Evolutionary conservation across 805 yeast genomes (phyloP), one percentile per base, ranked within the genome.

Genomic region (Ogataea naganishii): DNA sequence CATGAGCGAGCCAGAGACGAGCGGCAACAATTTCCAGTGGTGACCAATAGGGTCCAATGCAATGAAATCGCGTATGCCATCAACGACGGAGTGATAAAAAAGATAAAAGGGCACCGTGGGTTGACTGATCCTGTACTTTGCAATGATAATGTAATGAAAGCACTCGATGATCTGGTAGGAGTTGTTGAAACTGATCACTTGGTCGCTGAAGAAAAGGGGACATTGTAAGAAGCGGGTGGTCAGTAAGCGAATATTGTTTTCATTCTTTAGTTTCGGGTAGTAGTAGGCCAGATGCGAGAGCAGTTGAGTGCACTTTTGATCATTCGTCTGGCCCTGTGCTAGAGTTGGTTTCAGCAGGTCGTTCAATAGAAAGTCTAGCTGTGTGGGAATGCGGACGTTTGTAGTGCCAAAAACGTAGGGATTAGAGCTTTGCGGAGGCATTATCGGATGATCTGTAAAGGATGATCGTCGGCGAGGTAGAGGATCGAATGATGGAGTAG

Each of bases 211-310:
- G 27, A 48, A 62, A 46, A 47, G 34, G 0, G 72, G 69, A 27
- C 62, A 64, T 34, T 58, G 57, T 34, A 72, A 37, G 35, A 72
- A 65, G 25, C 61, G 54, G 19, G 62, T 53, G 10, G 72, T 49
- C 13, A 72, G 46, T 1, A 72, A 38, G 27, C 58, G 51, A 23
- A 72, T 49, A 43, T 72, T 72, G 33, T 56, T 56, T 37, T 60
- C 65, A 30, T 60, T 58, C 41, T 68, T 69, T 29, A 72, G 51
- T 27, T 47, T 64, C 1, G 78, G 77, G 30, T 69, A 46, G 40
- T 71, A 71, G 41, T 70, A 64, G 30, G 64, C 70, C 14, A 72
- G 32, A 42, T 68, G 66, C 1, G 75, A 69, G 12, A 69, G 39
- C 4, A 62, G 41, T 32, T 43, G 44, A 14, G 48, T 48, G 3